A percentile compares a stretch with the other conserved stretches of the same genome.
phyloP scores from a whole-genome alignment of 1,284 basidiomycete species.

The Testicularia cyperi region DNA sequence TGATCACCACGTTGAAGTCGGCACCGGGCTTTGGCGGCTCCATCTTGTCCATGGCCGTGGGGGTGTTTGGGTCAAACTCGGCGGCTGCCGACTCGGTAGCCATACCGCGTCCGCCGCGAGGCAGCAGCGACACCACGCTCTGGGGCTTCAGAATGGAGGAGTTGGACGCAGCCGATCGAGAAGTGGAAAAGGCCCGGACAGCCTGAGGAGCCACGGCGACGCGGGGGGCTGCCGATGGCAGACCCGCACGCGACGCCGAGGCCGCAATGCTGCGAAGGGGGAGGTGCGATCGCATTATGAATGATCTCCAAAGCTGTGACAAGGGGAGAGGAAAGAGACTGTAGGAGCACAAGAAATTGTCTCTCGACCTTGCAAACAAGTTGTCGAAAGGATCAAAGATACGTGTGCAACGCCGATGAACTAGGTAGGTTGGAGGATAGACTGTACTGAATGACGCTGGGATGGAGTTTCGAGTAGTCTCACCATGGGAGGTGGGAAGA shows the following conservation, averaged over 20 bases:
- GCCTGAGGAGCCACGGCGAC: slow-evolving; percentile 1
- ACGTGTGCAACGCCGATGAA: too few relatives aligned
- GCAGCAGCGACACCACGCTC: slow-evolving; percentile 5
- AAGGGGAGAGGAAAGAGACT: too few relatives aligned
- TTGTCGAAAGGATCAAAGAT: too few relatives aligned
- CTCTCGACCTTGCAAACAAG: too few relatives aligned
- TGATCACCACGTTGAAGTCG: slow-evolving; percentile 59
- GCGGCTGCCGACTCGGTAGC: slow-evolving; percentile 8
- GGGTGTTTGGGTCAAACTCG: slow-evolving; percentile 50
- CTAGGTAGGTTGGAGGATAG: too few relatives aligned
- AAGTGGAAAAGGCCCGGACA: neutral
- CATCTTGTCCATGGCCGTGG: slow-evolving; percentile 59
- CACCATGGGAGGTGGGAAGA: too few relatives aligned
- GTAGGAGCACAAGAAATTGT: too few relatives aligned
- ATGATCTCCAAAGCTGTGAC: too few relatives aligned
- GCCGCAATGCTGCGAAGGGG: too few relatives aligned
- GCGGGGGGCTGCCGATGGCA: neutral
- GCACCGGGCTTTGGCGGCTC: slow-evolving; percentile 54
- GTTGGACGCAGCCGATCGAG: slow-evolving; percentile 4
- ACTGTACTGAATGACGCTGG: too few relatives aligned
- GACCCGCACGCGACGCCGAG: slow-evolving; percentile 23
- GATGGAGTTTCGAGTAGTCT: too few relatives aligned
- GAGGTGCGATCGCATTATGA: too few relatives aligned
- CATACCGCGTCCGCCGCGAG: slow-evolving; percentile 9
- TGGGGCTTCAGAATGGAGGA: slow-evolving; percentile 9